Conservation (phyloP, 306 rosid species). For the Gleditsia sinensis region DNA sequence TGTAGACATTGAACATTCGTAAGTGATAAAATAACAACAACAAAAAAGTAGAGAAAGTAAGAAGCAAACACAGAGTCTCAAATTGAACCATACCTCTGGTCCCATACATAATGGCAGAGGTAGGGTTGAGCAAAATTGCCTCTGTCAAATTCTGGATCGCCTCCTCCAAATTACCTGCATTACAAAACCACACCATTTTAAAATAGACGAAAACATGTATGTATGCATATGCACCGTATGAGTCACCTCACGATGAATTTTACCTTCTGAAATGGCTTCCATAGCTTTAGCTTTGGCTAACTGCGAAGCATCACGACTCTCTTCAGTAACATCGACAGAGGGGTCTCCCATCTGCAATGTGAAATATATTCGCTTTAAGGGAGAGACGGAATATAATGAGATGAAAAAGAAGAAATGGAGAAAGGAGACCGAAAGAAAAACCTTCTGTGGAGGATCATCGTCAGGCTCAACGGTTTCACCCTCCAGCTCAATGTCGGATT, state of each 20-base stretch:
- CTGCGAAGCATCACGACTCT: constrained; percentile 80
- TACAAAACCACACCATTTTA: constrained; percentile 17
- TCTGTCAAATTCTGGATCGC: constrained; percentile 73
- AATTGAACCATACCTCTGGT: constrained; percentile 64
- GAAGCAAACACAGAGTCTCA: not conserved
- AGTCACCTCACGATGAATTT: not conserved
- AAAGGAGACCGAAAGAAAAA: not conserved
- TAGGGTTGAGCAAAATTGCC: constrained; percentile 80
- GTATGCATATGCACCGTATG: not conserved
- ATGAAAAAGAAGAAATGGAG: not conserved
- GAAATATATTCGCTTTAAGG: not conserved
- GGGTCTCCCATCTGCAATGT: constrained; percentile 81
- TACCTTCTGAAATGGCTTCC: constrained; percentile 87
- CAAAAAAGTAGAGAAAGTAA: constrained; percentile 5
- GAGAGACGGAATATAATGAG: not conserved
- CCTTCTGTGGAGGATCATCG: constrained; percentile 87
- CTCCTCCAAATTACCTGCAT: constrained; percentile 71
- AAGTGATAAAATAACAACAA: constrained; percentile 14
- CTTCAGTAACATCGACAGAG: constrained; percentile 73
- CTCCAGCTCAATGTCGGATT: constrained; percentile 85
- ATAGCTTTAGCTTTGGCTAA: constrained; percentile 64
- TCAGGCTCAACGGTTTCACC: constrained; percentile 85
- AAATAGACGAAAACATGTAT: not conserved
- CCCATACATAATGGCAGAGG: constrained; percentile 87
- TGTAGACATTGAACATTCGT: not conserved